Base-by-base conservation (phyloP, 768 basidiomycete species). In the Gloeopeniophorella convolvens region DNA sequence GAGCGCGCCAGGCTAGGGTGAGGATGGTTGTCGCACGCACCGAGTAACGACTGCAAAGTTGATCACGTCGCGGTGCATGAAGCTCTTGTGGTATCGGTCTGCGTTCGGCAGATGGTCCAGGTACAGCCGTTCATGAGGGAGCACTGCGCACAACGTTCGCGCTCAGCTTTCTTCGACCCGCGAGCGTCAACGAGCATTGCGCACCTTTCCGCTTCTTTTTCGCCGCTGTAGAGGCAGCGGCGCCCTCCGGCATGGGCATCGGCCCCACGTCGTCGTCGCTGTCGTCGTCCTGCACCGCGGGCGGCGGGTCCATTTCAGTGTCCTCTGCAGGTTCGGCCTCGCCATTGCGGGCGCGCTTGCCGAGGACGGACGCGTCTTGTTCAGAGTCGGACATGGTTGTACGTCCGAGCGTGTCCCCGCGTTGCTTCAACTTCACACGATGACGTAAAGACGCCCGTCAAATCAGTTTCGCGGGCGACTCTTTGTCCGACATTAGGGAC, bases 21-120 rank as follows among this genome's bases (percentile, higher is more conserved):
- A 20, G 10, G n/a, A 21, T 8, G 15, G 18, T 39, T 40, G 23
- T 24, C 42, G 42, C 13, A 66, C 82, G 50, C 45, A 94, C 94
- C 80, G 88, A 15, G 96, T 97, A 60, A 92, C 83, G 20, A 88
- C 80, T 32, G 82, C 82, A 58, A 89, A 94, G 63, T 92, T 95
- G 54, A 98, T 75, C 30, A 82, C 78, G 56, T 98, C 95, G 42
- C 93, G 74, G 66, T 99, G 96, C 96, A 99, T 97, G 70, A 97
- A 97, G 52, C 89, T 93, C 71, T 94, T 93, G 72, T 83, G 85
- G 70, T 99, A 99, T 58, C 96, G 83, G 67, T 97, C 90, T 45
- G 91, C 79, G 59, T 80, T 80, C 1, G 96, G 96, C 16, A 99
- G 71, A 68, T 95, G 90, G 32, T 92, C 90, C 37, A 99, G 75